A percentile compares a stretch with the other conserved stretches of the same genome.
Conservation (phyloP, 2,329 filamentous ascomycete species). For the Lachnellula arida region DNA sequence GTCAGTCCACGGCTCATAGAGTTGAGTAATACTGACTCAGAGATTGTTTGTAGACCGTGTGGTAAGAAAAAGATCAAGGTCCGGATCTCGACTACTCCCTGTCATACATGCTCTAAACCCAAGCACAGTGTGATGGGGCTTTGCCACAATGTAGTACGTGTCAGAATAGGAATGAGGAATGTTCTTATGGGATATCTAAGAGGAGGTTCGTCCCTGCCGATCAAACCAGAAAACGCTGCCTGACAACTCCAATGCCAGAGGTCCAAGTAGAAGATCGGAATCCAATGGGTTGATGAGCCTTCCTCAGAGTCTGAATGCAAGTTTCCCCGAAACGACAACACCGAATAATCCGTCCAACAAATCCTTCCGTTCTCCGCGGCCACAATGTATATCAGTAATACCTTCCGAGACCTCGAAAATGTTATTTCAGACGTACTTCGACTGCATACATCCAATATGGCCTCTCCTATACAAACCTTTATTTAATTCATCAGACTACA, state of each 20-base stretch:
- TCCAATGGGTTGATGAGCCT: background rate
- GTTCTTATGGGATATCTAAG: conserved; percentile 28
- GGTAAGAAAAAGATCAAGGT: conserved; percentile 29
- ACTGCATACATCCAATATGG: conserved; percentile 30
- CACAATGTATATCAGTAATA: conserved; percentile 6
- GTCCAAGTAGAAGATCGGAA: background rate
- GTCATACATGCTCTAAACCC: background rate
- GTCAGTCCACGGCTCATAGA: background rate
- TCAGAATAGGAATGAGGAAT: conserved; percentile 19
- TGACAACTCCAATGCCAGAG: background rate
- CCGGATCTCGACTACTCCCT: background rate
- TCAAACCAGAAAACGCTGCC: background rate
- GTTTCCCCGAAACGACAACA: background rate
- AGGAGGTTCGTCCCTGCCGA: conserved; percentile 20
- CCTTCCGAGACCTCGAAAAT: conserved; percentile 22
- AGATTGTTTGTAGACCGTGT: conserved; percentile 6
- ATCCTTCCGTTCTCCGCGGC: background rate
- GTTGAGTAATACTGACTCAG: too few species aligned
- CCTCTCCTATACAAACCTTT: conserved; percentile 30
- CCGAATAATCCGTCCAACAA: background rate
- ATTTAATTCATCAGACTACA: conserved; percentile 25
- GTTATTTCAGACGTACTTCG: conserved; percentile 29
- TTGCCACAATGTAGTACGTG: conserved; percentile 26
- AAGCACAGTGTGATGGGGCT: conserved; percentile 26
- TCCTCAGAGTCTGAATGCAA: background rate